Evolutionary conservation across 2,329 filamentous ascomycete species (phyloP), one percentile per base, ranked within the genome.

Genomic region (Aspergillus viridinutans): DNA sequence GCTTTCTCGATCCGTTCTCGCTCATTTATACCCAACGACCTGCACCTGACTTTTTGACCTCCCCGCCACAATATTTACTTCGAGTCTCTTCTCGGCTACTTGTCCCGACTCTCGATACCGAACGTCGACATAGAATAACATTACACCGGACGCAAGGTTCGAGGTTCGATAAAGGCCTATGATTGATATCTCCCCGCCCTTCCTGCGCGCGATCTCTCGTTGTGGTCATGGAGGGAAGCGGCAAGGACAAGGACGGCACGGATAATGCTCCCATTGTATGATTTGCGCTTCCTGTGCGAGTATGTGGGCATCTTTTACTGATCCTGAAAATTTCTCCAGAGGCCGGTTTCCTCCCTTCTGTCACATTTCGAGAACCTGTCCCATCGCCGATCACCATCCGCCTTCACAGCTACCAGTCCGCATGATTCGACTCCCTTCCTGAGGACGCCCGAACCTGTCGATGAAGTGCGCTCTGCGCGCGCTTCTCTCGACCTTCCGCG

Each of bases 321-420:
- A 60, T 53, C 23, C 28, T 55, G 12, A 9, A 12, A 29, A 43
- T 43, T 52, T 58, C 51, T 60, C 51, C 61, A 78, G 75, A 76
- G 72, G 69, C 77, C 78, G 3, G 78, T 80, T 4, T 80, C 78
- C 21, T 79, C 78, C 29, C 69, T 80, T 21, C 69, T 77, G 49
- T 80, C 78, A 29, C 77, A 80, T 60, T 80, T 80, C 54, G 78
- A 80, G 58, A 74, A 74, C 28, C 72, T 80, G n/a, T 70, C 76
- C 42, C 70, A 74, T 58, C 63, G 67, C 56, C 66, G 67, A 58
- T 59, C 70, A 45, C 67, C 70, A 45, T 68, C 72, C 43, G 62
- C 67, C 52, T 54, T 61, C 49, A 53, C 32, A 35, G 5, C 65
- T 6, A 61, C 58, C 38, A 67, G 62, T 47, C 64, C 71, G 20